Base-by-base conservation (phyloP, 139 green algal species). In the Bryopsis sp. region DNA sequence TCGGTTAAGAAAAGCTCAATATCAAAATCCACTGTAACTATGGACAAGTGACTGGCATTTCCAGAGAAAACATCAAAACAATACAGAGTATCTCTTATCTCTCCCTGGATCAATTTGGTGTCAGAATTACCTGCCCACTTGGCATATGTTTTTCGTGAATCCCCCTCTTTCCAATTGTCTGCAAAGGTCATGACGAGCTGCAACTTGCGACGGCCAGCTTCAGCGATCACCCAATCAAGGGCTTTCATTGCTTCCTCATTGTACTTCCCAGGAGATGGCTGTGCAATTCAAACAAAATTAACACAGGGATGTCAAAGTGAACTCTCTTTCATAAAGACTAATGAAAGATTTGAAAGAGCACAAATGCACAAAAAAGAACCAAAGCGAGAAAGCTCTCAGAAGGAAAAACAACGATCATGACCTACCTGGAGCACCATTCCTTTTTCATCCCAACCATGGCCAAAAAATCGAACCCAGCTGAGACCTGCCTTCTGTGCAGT, bases 141-240 rank as follows among this genome's bases (percentile, higher is more conserved):
- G 43, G 43, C 43, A 15, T 50, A 50, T 19, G 15, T 7, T 29
- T 63, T 63, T 63, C n/a, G 11, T 15, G 11, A 15, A 29, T 63
- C 54, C 7, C 7, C 26, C 7, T 29, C 24, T 29, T n/a, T 29
- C 54, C 54, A 63, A 19, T 63, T 63, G 26, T 63, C 54, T 34
- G 54, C n/a, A n/a, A 63, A 34, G 54, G 54, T 63, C 7, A 63
- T 15, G 24, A 63, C 26, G 11, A 63, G 7, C 7, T 29, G 24
- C 11, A 63, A 7, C 11, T 19, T 19, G 24, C 26, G 24, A 34
- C n/a, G 7, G 11, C 19, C 26, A 15, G 54, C 24, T 63, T n/a
- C 54, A 29, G 54, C 54, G 7, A 63, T 7, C 19, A 63, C 54
- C n/a, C n/a, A 7, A 63, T 63, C 54, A 11, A 63, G 26, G n/a